Evolutionary conservation across 139 green algal genomes (phyloP).

Genomic region (Medakamo hakoo): DNA sequence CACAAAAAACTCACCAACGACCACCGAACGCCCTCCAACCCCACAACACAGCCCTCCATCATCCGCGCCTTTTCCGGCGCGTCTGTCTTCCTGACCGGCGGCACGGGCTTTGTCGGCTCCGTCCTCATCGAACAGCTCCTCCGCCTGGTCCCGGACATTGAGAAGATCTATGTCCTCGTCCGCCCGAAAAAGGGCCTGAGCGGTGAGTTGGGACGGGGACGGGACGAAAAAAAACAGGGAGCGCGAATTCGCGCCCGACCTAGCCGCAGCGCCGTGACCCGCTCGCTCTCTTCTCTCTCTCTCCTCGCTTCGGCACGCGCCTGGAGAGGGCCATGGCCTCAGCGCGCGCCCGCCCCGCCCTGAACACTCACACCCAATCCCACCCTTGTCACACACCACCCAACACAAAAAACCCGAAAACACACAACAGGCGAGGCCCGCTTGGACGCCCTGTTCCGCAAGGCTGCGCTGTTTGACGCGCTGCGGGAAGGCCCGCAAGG

Average conservation of each 20-base stretch:
- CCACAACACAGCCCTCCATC: background rate
- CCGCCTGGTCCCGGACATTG: slow-evolving; percentile 15
- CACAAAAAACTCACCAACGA: background rate
- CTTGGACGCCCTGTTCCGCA: too few relatives aligned
- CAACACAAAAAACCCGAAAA: too few relatives aligned
- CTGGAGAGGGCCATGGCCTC: too few relatives aligned
- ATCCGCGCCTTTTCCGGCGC: background rate
- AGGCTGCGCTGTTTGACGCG: too few relatives aligned
- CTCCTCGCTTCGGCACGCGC: too few relatives aligned
- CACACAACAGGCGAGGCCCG: too few relatives aligned
- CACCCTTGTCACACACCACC: too few relatives aligned
- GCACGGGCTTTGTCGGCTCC: slow-evolving; percentile 32
- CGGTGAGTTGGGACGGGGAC: background rate
- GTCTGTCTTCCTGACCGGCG: slow-evolving; percentile 8
- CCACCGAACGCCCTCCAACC: background rate
- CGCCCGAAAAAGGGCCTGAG: slow-evolving; percentile 2
- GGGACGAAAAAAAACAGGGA: background rate
- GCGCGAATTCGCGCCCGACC: too few relatives aligned
- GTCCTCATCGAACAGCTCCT: slow-evolving; percentile 40
- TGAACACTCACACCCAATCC: background rate
- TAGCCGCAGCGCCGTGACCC: too few relatives aligned
- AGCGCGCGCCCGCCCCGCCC: too few relatives aligned
- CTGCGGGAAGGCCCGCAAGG: too few relatives aligned
- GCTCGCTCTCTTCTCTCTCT: too few relatives aligned
- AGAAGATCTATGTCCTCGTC: slow-evolving; percentile 16